phyloP scores from a whole-genome alignment of 345 rosid species.

The Moringa oleifera region DNA sequence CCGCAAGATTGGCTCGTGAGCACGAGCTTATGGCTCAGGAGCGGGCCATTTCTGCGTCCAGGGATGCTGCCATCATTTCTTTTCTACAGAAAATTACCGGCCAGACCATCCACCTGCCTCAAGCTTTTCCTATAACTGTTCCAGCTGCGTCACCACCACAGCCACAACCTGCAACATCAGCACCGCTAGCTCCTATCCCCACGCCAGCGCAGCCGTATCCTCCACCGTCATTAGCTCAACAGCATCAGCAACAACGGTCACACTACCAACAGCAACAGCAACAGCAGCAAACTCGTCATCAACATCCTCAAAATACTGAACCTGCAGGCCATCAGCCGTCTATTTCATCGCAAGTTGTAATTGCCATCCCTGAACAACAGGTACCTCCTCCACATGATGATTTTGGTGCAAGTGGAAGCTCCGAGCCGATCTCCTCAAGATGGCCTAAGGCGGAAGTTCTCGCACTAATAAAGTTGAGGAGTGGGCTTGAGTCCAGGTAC shows the following conservation, averaged over 20 bases:
- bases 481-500: conserved; percentile 55
- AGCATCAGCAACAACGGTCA: conserved; percentile 15
- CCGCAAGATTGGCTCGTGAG: conserved; percentile 55
- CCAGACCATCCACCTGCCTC: conserved; percentile 61
- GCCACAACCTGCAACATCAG: conserved; percentile 15
- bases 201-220: conserved; percentile 8
- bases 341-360: conserved; percentile 26
- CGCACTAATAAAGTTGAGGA: conserved; percentile 57
- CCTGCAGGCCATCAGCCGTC: conserved; percentile 5
- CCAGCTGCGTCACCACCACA: conserved; percentile 25
- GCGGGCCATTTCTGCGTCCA: conserved; percentile 55
- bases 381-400: conserved; percentile 30
- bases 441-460: conserved; percentile 81
- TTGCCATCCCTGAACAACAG: conserved; percentile 50
- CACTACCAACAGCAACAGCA: conserved; percentile 20
- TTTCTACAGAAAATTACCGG: conserved; percentile 76
- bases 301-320: conserved; percentile 14
- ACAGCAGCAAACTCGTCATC: conserved; percentile 15
- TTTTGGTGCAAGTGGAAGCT: conserved; percentile 23
- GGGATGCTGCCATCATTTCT: conserved; percentile 60
- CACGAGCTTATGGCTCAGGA: conserved; percentile 69
- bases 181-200: conserved; percentile 14
- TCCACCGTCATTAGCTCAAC: conserved; percentile 1
- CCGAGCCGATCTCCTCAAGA: conserved; percentile 47
- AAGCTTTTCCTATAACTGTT: conserved; percentile 17